A percentile compares a stretch with the other conserved stretches of the same genome.
Evolutionary conservation across 148 eudicot genomes (phyloP).

Genomic region (Amaranthus palmeri): DNA sequence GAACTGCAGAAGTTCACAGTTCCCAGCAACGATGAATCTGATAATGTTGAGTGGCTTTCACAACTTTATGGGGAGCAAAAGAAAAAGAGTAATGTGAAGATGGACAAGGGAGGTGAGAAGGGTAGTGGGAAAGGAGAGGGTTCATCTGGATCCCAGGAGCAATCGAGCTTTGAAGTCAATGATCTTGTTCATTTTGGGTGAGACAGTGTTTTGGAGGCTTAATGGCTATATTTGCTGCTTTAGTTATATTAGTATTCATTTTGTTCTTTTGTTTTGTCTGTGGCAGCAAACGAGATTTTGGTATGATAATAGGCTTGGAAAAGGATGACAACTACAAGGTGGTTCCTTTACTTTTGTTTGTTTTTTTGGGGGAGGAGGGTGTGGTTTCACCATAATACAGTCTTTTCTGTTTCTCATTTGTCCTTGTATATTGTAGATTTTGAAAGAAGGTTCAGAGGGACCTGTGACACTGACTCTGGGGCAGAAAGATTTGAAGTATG

Average conservation of each 20-base stretch:
- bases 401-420: conserved; percentile 2
- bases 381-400: neutral
- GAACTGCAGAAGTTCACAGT: conserved; percentile 76
- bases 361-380: neutral
- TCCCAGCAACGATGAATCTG: conserved; percentile 57
- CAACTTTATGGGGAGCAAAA: conserved; percentile 81
- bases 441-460: conserved; percentile 71
- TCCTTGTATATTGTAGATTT: conserved; percentile 40
- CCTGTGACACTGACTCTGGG: conserved; percentile 43
- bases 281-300: conserved; percentile 83
- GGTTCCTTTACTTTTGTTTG: neutral
- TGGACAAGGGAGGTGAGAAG: conserved; percentile 44
- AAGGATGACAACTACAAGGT: conserved; percentile 89
- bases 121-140: conserved; percentile 72
- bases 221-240: conserved; percentile 1
- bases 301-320: conserved; percentile 74
- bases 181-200: conserved; percentile 89
- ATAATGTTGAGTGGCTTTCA: conserved; percentile 77
- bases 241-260: conserved; percentile 2
- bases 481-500: conserved; percentile 50
- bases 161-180: conserved; percentile 59
- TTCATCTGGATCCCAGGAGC: conserved; percentile 51
- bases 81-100: conserved; percentile 28
- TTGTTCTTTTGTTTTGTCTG: neutral
- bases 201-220: conserved; percentile 9